Evolutionary conservation across 2,329 filamentous ascomycete genomes (phyloP).

Genomic region (Calonectria pseudoreteaudii): DNA sequence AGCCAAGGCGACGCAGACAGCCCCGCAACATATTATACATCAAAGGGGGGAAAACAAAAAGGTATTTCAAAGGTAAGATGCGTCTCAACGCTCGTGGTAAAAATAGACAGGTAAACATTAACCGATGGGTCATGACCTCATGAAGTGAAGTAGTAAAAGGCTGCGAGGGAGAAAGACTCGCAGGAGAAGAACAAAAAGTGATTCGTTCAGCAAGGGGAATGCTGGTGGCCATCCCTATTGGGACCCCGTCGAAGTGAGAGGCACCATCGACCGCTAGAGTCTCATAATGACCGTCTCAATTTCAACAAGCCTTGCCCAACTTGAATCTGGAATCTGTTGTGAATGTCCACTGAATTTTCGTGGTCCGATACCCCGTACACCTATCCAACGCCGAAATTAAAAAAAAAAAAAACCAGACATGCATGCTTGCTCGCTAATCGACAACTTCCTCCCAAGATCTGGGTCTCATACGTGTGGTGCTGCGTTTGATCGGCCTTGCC

Average conservation of each 20-base stretch:
- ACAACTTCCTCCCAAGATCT: constrained; percentile 31
- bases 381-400: constrained; percentile 53
- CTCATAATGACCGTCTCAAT: constrained; percentile 19
- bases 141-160: constrained; percentile 42
- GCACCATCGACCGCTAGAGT: constrained; percentile 28
- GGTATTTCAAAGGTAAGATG: constrained; percentile 28
- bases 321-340: constrained; percentile 27
- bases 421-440: constrained; percentile 45
- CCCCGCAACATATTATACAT: constrained; percentile 47
- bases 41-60: constrained; percentile 30
- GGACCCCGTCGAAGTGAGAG: constrained; percentile 38
- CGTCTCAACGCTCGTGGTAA: constrained; percentile 29
- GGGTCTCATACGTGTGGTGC: constrained; percentile 62
- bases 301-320: constrained; percentile 24
- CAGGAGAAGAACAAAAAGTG: constrained; percentile 21
- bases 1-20: constrained; percentile 45
- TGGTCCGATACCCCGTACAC: constrained; percentile 39
- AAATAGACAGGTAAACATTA: constrained; percentile 51
- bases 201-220: constrained; percentile 16
- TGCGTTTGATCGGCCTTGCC: constrained; percentile 59
- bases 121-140: constrained; percentile 49
- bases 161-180: constrained; percentile 24
- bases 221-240: constrained; percentile 27
- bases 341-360: constrained; percentile 29
- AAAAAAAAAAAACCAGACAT: constrained; percentile 43